Evolutionary conservation across 1,284 basidiomycete genomes (phyloP).

Genomic region (Moesziomyces antarcticus): DNA sequence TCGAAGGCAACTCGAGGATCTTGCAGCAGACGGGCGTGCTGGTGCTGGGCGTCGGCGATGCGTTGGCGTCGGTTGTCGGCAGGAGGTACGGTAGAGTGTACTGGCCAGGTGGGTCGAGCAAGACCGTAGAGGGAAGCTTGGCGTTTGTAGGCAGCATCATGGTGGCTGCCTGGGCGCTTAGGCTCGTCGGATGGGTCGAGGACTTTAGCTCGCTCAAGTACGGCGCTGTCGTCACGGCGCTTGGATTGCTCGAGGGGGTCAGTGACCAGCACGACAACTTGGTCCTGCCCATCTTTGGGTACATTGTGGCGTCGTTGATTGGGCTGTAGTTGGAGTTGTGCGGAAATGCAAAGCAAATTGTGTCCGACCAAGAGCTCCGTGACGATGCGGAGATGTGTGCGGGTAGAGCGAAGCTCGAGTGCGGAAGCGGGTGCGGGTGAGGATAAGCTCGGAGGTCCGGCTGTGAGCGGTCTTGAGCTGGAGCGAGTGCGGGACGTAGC

Average conservation of each 20-base stretch:
- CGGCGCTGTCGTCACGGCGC: constrained; percentile 25
- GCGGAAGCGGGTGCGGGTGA: constrained; percentile 3
- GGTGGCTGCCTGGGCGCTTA: constrained; percentile 76
- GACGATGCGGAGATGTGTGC: no score
- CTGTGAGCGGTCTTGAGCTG: no score
- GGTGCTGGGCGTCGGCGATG: constrained; percentile 91
- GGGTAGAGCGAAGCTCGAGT: neutral
- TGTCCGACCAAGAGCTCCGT: neutral
- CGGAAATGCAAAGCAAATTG: constrained; percentile 3
- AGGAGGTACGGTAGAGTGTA: constrained; percentile 80
- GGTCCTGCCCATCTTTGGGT: constrained; percentile 61
- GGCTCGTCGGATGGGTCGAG: constrained; percentile 73
- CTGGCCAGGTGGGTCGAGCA: constrained; percentile 83
- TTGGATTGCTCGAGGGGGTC: constrained; percentile 63
- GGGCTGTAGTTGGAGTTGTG: constrained; percentile 23
- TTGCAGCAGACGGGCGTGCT: constrained; percentile 86
- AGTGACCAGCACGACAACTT: constrained; percentile 67
- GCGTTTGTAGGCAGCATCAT: constrained; percentile 84
- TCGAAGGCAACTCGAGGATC: constrained; percentile 74
- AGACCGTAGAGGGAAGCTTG: constrained; percentile 90
- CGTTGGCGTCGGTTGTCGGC: constrained; percentile 90
- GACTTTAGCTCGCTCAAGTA: constrained; percentile 46
- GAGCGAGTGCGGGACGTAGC: neutral
- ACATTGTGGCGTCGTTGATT: constrained; percentile 49
- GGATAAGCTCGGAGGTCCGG: no score